Conservation (phyloP, 2,329 filamentous ascomycete species). For the Clonostachys rhizophaga region DNA sequence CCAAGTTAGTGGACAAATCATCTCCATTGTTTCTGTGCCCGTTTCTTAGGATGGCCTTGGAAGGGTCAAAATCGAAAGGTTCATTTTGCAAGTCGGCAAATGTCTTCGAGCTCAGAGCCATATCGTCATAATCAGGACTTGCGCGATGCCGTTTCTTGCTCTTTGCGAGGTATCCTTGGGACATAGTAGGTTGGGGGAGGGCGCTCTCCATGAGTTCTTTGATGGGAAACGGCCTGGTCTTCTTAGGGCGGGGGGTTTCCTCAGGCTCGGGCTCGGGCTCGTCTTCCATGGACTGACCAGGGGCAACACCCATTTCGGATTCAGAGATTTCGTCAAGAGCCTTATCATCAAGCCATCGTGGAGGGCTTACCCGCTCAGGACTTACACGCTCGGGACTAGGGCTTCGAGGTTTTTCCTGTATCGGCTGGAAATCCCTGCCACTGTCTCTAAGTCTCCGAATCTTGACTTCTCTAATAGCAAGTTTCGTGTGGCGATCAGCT, state of each 20-base stretch:
- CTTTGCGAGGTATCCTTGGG: slow-evolving; percentile 4
- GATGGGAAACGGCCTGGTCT: slow-evolving; percentile 4
- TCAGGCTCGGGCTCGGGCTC: slow-evolving; percentile 3
- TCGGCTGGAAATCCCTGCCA: slow-evolving; percentile 1
- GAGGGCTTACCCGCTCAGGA: background rate
- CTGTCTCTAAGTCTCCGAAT: slow-evolving; percentile 11
- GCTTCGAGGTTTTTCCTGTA: slow-evolving; percentile 13
- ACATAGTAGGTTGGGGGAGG: slow-evolving; percentile 14
- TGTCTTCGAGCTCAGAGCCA: slow-evolving; percentile 46
- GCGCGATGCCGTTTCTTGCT: slow-evolving; percentile 34
- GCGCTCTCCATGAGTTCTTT: slow-evolving; percentile 9
- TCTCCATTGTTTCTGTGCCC: slow-evolving; percentile 27
- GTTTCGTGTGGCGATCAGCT: slow-evolving; percentile 15
- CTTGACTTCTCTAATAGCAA: slow-evolving; percentile 31
- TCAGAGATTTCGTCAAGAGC: slow-evolving; percentile 4
- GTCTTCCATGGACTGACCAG: background rate
- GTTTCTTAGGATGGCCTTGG: slow-evolving; percentile 32
- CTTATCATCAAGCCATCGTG: slow-evolving; percentile 8
- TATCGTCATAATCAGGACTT: slow-evolving; percentile 53
- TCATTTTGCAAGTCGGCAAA: slow-evolving; percentile 45
- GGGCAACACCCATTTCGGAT: too few species aligned
- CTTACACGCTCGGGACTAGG: slow-evolving; percentile 5
- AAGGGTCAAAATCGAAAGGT: slow-evolving; percentile 53
- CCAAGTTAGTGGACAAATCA: slow-evolving; percentile 41
- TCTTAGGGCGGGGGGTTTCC: slow-evolving; percentile 14